Evolutionary conservation across 192 early-diverging fungal genomes (phyloP).

Genomic region (Endogone sp.): DNA sequence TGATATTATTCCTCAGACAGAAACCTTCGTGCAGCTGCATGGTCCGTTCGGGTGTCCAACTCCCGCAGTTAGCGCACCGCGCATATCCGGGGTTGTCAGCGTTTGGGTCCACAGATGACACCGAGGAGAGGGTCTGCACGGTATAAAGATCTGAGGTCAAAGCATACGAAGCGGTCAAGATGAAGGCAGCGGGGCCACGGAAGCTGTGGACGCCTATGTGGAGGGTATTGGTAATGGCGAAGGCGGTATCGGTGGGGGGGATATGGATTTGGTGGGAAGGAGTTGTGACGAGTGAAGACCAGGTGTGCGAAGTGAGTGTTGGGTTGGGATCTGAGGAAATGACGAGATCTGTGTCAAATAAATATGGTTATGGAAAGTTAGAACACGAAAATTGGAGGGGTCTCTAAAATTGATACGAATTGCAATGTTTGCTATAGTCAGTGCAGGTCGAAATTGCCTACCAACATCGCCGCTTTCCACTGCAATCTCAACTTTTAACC

Average conservation of each 20-base stretch:
- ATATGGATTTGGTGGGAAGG: slow-evolving; percentile 25
- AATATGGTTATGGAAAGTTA: too few relatives aligned
- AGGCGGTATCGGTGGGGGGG: slow-evolving; percentile 23
- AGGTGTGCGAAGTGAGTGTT: slow-evolving; percentile 36
- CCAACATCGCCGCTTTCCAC: slow-evolving; percentile 20
- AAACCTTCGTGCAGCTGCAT: slow-evolving; percentile 70
- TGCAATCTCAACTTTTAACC: slow-evolving; percentile 10
- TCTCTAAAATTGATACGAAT: too few relatives aligned
- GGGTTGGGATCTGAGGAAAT: slow-evolving; percentile 23
- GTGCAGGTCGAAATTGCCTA: not conserved
- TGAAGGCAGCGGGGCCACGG: not conserved
- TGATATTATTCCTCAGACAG: slow-evolving; percentile 76
- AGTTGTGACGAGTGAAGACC: slow-evolving; percentile 37
- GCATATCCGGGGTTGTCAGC: slow-evolving; percentile 16
- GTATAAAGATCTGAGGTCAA: slow-evolving; percentile 2
- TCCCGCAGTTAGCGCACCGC: slow-evolving; percentile 70
- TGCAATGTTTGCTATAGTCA: not conserved
- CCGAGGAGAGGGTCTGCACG: not conserved
- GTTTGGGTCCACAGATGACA: slow-evolving; percentile 13
- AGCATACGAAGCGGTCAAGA: slow-evolving; percentile 1
- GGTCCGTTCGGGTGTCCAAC: slow-evolving; percentile 56
- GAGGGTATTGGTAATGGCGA: slow-evolving; percentile 27
- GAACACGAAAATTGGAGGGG: too few relatives aligned
- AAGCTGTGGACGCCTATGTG: slow-evolving; percentile 41
- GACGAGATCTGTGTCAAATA: slow-evolving; percentile 45